Evolutionary conservation across 352 stramenopile species (phyloP), one percentile per base, ranked within the genome.

Genomic region (Phytophthora multivora): DNA sequence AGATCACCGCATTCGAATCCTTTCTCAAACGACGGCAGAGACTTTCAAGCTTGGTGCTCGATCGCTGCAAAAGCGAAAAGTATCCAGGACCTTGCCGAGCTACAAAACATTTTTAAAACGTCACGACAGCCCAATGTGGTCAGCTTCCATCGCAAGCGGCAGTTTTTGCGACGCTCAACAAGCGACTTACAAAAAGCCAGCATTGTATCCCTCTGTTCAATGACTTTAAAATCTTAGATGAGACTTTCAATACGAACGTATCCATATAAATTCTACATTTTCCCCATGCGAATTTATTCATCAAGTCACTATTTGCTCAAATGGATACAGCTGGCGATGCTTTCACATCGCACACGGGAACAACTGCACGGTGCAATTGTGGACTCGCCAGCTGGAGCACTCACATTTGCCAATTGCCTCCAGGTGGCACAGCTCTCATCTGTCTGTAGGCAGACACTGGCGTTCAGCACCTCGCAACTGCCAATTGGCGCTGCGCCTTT

Each of bases 311-410:
- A 65, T 50, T 30, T 25, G 12, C 18, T 25, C 12, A 36, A 40
- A 69, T 53, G 53, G 53, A 69, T 69, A 66, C 62, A 69, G 47
- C 56, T 60, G 62, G 59, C 28, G 51, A 59, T 59, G 30, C 49
- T 49, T 63, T 50, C 28, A 57, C 31, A 65, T 63, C 55, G 43
- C 38, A 38, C 26, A 5, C 9, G 35, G 36, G 45, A 67, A 56
- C 59, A 28, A 69, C 31, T 35, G 43, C 48, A 71, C 56, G 49
- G 45, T 65, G 60, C 60, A 50, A 69, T 53, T 66, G 48, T 26
- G 16, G 54, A 64, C 47, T 63, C 46, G 54, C 54, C 61, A 55
- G 49, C 48, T 66, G 42, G 16, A 59, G 39, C 42, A 28, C 30
- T 59, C 42, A 65, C 59, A 63, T 63, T 62, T 47, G 41, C 51